These are phyloP conservation scores for Cryptosporidium muris DNA, from an alignment of 169 alveolate species.

Conservation along the genomic window DNA sequence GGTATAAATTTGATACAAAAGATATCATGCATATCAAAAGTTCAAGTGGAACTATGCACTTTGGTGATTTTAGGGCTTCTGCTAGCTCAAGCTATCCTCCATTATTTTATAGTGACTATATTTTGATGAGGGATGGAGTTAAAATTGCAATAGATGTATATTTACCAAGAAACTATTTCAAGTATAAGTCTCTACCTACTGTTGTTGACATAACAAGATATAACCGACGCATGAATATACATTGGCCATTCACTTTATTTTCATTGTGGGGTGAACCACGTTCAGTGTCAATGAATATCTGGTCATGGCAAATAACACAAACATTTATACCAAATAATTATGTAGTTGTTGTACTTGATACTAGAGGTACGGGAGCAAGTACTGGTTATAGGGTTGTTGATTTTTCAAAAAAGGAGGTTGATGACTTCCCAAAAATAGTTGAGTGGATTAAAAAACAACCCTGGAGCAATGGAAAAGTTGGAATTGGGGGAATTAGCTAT, in stretches of 20 bases:
- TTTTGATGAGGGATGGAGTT: constrained; percentile 76
- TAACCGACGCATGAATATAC: constrained; percentile 74
- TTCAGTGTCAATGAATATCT: constrained; percentile 73
- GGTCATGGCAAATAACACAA: constrained; percentile 77
- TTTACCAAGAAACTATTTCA: constrained; percentile 69
- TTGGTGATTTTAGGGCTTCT: constrained; percentile 68
- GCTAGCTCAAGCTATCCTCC: constrained; percentile 73
- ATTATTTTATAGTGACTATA: constrained; percentile 71
- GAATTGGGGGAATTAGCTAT: constrained; percentile 77
- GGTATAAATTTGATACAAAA: constrained; percentile 55
- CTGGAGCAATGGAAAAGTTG: constrained; percentile 74
- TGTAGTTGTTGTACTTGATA: constrained; percentile 77
- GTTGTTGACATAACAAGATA: constrained; percentile 76
- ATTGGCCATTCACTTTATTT: constrained; percentile 77
- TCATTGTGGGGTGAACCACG: constrained; percentile 76
- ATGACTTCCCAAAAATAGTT: constrained; percentile 71
- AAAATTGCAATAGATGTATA: constrained; percentile 77
- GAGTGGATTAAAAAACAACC: constrained; percentile 74
- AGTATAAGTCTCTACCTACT: constrained; percentile 57
- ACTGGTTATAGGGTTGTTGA: constrained; percentile 76
- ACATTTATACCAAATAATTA: constrained; percentile 74
- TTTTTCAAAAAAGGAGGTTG: constrained; percentile 72
- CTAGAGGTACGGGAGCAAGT: constrained; percentile 81
- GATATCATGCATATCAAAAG: constrained; percentile 27
- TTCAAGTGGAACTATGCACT: constrained; percentile 34